Base-by-base conservation (phyloP, 495 filamentous ascomycete genomes). In the Pyrenopolyporus hunteri region DNA sequence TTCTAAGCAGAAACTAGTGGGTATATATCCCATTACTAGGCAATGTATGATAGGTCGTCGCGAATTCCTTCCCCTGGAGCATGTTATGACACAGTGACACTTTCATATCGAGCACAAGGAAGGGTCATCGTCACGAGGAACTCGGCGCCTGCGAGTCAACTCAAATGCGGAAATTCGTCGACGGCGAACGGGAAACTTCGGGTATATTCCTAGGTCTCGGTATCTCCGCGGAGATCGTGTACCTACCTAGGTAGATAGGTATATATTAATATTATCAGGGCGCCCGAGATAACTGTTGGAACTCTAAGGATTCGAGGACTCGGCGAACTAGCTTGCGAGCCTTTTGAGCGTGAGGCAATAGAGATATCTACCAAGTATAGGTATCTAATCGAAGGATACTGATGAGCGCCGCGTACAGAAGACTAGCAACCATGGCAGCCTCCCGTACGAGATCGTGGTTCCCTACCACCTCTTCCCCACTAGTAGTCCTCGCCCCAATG, bases 401-500 rank as follows among this genome's bases (percentile, higher is more conserved):
- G 6, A 66, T 57, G 57, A 51, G 55, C 43, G 35, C 22, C 25
- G 11, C 35, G 6, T 36, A 23, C 28, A 47, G 37, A 36, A 50
- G 36, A 47, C 8, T 63, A 19, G 50, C 59, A n/a, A 57, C 59
- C 4, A 71, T 65, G 66, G 50, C 63, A 13, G 14, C 14, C 46
- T 58, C 63, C 14, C 59, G 69, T 3, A 71, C 67, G 69, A 63
- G 50, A 45, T 63, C 60, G 16, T 71, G 69, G 69, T 71, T 71
- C 32, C 69, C 69, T 20, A 59, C 48, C n/a, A 71, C 66, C 10
- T 48, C 55, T 17, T 58, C 59, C 13, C 69, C 79, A 8, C 50
- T 92, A 25, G 76, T 94, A 14, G 76, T 86, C 43, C 75, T 78
- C 64, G 90, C 89, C 9, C 90, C 90, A 8, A 92, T 94, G 90